Base-by-base conservation (phyloP, 768 basidiomycete species). In the Boletus coccyginus region DNA sequence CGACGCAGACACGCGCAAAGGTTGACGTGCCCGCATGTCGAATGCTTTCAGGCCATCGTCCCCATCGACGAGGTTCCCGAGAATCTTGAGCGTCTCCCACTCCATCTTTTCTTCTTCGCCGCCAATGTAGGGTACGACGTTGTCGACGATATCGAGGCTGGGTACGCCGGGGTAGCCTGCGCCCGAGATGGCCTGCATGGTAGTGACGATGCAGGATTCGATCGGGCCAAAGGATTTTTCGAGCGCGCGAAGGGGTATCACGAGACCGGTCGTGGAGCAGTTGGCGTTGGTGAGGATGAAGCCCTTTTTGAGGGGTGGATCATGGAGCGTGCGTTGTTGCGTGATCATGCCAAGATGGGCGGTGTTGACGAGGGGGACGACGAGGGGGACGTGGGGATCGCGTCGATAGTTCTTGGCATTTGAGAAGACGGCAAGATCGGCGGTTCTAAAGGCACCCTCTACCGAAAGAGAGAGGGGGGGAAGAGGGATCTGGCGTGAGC, bases 231-330 rank as follows among this genome's bases (percentile, higher is more conserved):
- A 99, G 0, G 89, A 80, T 59, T 81, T 83, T 72, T 97, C 94
- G 61, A 98, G 82, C 0, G 94, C 94, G 46, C 84, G 82, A 62
- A 98, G 85, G n/a, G 94, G 92, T 56, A 97, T 84, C 56, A 93
- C 92, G 67, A 87, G 81, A 42, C 90, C 95, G 1, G 97, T 99
- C 5, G 97, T 98, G 24, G 92, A 89, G 76, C 97, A 98, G 76
- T 98, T 99, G 62, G 97, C 97, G 71, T 99, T 99, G 55, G 94
- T 95, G 59, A 99, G 88, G 71, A 99, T 95, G 78, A 93, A 98
- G 4, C 97, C 97, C 61, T 83, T 85, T 66, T 81, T 82, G 35
- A 89, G 81, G 0, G 83, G 84, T 19, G 85, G 89, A 3, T 78
- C 73, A 62, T 90, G 87, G 16, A 82, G 75, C 3, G 83, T 63